phyloP scores from a whole-genome alignment of 257 asterid species.

The Nicotiana otophora region DNA sequence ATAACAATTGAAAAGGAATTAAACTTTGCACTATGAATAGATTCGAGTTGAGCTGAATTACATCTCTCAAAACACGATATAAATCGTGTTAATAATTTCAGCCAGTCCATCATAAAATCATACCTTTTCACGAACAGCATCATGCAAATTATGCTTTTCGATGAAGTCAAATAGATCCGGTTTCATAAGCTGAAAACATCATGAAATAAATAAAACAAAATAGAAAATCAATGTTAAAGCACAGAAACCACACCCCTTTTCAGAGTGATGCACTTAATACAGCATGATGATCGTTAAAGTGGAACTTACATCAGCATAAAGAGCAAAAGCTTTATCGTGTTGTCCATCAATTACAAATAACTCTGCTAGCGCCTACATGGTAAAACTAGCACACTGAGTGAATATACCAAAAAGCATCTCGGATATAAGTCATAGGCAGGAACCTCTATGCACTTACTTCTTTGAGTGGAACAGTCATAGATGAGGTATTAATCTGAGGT shows the following conservation, averaged over 20 bases:
- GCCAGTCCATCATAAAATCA: background rate
- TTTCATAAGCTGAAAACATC: conserved; percentile 74
- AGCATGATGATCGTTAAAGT: conserved; percentile 53
- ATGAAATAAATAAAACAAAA: background rate
- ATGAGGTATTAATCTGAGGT: conserved; percentile 83
- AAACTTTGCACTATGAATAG: background rate
- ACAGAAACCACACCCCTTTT: background rate
- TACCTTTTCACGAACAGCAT: conserved; percentile 81
- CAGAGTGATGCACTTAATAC: background rate
- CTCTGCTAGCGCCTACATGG: conserved; percentile 87
- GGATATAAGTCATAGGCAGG: conserved; percentile 8
- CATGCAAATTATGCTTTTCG: conserved; percentile 87
- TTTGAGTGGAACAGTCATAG: conserved; percentile 74
- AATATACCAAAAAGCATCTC: conserved; percentile 6
- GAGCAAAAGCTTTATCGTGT: conserved; percentile 80
- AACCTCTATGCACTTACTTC: conserved; percentile 45
- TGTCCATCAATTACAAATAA: conserved; percentile 77
- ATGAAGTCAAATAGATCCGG: conserved; percentile 87
- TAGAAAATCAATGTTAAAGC: background rate
- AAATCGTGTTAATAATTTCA: background rate
- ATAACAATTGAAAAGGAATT: background rate
- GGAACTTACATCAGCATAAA: conserved; percentile 95
- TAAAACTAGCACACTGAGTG: conserved; percentile 22
- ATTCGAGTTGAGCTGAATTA: background rate
- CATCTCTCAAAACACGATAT: conserved; percentile 2